Evolutionary conservation across 1,139 yeast genomes (phyloP).

Genomic region (Saccharomyces uvarum): DNA sequence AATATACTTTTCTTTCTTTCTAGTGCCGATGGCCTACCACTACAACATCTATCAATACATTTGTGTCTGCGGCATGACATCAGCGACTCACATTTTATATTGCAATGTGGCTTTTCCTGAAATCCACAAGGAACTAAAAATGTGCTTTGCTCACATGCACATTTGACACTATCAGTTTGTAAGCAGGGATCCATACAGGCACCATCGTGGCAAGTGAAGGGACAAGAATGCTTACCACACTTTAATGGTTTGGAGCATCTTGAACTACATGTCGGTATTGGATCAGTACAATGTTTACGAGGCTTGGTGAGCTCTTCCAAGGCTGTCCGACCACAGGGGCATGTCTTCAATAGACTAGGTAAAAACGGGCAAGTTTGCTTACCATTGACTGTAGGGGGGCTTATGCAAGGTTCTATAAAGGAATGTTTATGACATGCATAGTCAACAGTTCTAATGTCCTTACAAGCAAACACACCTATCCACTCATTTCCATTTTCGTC

Average conservation of each 20-base stretch:
- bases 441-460: slow-evolving; percentile 39
- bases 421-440: slow-evolving; percentile 65
- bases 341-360: slow-evolving; percentile 51
- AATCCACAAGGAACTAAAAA: slow-evolving; percentile 61
- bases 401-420: slow-evolving; percentile 53
- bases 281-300: slow-evolving; percentile 61
- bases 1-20: slow-evolving; percentile 46
- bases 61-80: slow-evolving; percentile 77
- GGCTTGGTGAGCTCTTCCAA: slow-evolving; percentile 36
- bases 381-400: slow-evolving; percentile 34
- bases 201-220: slow-evolving; percentile 67
- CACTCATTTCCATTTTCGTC: slow-evolving; percentile 34
- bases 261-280: slow-evolving; percentile 64
- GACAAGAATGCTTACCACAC: slow-evolving; percentile 69
- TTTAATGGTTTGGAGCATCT: slow-evolving; percentile 53
- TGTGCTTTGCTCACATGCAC: slow-evolving; percentile 35
- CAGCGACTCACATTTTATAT: slow-evolving; percentile 66
- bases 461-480: slow-evolving; percentile 62
- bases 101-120: slow-evolving; percentile 53
- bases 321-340: slow-evolving; percentile 67
- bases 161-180: slow-evolving; percentile 26
- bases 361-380: slow-evolving; percentile 52
- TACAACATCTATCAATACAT: slow-evolving; percentile 65
- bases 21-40: slow-evolving; percentile 55
- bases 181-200: slow-evolving; percentile 61